These are phyloP conservation scores for Lactuca saligna DNA, from an alignment of 129 eudicot species.

Conservation along the genomic window DNA sequence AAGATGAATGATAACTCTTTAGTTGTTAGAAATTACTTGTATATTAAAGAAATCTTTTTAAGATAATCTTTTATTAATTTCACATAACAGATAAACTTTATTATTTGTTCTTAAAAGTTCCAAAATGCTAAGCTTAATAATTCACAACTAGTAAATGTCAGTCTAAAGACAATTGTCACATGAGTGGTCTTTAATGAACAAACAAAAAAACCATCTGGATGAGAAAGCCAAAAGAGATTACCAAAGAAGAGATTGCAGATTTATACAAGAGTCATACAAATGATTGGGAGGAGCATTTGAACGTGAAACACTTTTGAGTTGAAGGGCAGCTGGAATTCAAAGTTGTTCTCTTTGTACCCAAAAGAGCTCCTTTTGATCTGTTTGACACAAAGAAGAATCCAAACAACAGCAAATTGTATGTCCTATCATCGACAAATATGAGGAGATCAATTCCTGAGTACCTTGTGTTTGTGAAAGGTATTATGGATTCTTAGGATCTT, in stretches of 20 bases:
- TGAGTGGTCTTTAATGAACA: background rate
- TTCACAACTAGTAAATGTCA: no score
- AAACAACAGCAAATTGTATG: constrained; percentile 31
- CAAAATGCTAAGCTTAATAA: no score
- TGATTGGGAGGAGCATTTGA: background rate
- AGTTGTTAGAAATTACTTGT: no score
- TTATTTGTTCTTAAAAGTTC: no score
- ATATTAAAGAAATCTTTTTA: no score
- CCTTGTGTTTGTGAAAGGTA: constrained; percentile 18
- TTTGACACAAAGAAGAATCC: constrained; percentile 70
- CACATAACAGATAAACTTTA: no score
- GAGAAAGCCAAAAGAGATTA: background rate
- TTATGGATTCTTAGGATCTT: constrained; percentile 76
- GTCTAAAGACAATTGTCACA: background rate
- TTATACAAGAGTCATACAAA: background rate
- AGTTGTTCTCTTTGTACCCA: background rate
- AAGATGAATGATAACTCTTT: no score
- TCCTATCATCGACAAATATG: constrained; percentile 32
- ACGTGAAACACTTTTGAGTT: background rate
- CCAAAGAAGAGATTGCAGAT: background rate
- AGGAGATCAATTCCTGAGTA: background rate
- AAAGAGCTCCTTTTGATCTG: constrained; percentile 61
- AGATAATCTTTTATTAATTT: no score
- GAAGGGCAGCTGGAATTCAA: background rate
- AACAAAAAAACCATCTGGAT: background rate